phyloP scores from a whole-genome alignment of 129 eudicot genomes.

The Chrysanthemum seticuspe region DNA sequence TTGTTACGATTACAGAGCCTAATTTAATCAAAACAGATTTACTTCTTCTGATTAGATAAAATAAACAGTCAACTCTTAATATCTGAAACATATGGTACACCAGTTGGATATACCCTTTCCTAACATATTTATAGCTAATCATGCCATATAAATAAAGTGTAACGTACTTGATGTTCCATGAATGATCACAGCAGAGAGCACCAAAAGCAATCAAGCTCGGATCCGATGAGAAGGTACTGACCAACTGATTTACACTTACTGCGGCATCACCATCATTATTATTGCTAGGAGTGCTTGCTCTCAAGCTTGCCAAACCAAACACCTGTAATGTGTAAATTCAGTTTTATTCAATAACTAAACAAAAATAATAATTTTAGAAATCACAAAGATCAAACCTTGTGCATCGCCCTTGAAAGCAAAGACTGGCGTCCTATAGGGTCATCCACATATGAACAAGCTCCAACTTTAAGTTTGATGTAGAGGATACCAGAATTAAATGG shows the following conservation, averaged over 20 bases:
- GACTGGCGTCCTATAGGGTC: slow-evolving; percentile 95
- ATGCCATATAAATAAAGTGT: not conserved
- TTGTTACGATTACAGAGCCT: not conserved
- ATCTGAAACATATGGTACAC: too few relatives aligned
- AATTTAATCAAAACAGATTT: not conserved
- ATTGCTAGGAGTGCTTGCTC: slow-evolving; percentile 37
- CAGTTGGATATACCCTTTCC: not conserved
- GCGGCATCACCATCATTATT: slow-evolving; percentile 45
- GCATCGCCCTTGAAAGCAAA: slow-evolving; percentile 91
- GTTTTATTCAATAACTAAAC: not conserved
- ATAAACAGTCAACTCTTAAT: too few relatives aligned
- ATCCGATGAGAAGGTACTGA: slow-evolving; percentile 94
- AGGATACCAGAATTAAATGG: slow-evolving; percentile 92
- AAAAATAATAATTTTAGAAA: slow-evolving; percentile 4
- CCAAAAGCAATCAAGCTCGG: slow-evolving; percentile 97
- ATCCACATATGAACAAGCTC: slow-evolving; percentile 93
- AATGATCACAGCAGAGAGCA: slow-evolving; percentile 79
- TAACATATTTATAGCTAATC: not conserved
- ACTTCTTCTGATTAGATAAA: not conserved
- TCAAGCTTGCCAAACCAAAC: slow-evolving; percentile 70
- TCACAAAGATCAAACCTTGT: slow-evolving; percentile 56
- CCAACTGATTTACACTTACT: slow-evolving; percentile 73
- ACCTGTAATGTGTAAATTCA: slow-evolving; percentile 43
- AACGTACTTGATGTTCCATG: slow-evolving; percentile 73
- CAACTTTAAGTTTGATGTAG: slow-evolving; percentile 89